A percentile compares a stretch with the other conserved stretches of the same genome.
Conservation (phyloP, 768 basidiomycete genomes). For the Nevesoporus exiguus region DNA sequence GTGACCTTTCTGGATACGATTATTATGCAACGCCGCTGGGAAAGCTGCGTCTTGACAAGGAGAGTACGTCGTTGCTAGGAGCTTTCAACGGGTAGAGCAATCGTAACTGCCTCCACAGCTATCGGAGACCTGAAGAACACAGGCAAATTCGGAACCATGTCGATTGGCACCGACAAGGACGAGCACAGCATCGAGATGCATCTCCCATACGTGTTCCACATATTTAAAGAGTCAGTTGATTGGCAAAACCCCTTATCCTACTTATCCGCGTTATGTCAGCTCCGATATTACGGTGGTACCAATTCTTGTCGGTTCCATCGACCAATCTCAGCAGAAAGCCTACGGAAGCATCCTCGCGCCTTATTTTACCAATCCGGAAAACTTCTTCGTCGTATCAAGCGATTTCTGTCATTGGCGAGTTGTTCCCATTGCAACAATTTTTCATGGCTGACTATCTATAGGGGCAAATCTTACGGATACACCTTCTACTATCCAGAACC, state of each 20-base stretch:
- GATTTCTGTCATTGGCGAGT: constrained; percentile 97
- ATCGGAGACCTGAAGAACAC: constrained; percentile 14
- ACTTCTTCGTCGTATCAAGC: constrained; percentile 86
- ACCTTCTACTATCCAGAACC: constrained; percentile 80
- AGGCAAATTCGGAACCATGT: constrained; percentile 64
- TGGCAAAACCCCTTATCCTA: background rate
- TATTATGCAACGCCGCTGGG: constrained; percentile 87
- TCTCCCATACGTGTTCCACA: constrained; percentile 82
- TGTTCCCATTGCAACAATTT: background rate
- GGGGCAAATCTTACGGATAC: constrained; percentile 85
- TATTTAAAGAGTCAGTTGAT: constrained; percentile 67
- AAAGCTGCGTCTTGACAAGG: constrained; percentile 68
- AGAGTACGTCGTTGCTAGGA: constrained; percentile 50
- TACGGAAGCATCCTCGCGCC: constrained; percentile 77
- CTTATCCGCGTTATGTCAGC: constrained; percentile 34
- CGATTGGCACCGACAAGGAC: constrained; percentile 70
- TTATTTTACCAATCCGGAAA: constrained; percentile 73
- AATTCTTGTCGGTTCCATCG: constrained; percentile 82
- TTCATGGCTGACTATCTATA: constrained; percentile 26
- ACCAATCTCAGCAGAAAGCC: constrained; percentile 50
- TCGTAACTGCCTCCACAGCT: constrained; percentile 12
- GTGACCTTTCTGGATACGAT: constrained; percentile 78
- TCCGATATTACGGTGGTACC: constrained; percentile 82
- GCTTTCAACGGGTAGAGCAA: background rate
- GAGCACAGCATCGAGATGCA: constrained; percentile 99